Base-by-base conservation (phyloP, 768 basidiomycete genomes). In the Russula virescens region DNA sequence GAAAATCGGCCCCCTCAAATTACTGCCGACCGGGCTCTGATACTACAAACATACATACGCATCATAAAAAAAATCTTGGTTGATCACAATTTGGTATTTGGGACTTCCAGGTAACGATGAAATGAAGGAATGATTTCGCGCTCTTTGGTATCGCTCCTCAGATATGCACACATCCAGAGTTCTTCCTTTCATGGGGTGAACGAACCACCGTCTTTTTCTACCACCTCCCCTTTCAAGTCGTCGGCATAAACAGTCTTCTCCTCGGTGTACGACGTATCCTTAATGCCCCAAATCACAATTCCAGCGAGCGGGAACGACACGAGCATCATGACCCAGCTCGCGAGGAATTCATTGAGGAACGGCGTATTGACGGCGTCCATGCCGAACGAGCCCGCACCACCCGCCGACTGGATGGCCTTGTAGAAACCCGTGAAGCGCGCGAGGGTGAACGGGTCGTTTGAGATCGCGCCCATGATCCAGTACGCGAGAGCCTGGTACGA, bases 291-390 rank as follows among this genome's bases (percentile, higher is more conserved):
- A 50, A 76, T 66, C 48, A 76, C 75, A 59, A 73, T 59, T 23
- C 52, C 69, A 38, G 74, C 75, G 40, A 74, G 70, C 43, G 75
- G 74, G 68, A 75, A 72, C 40, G 74, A 75, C 25, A 69, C 62
- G 52, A 76, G 68, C 71, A 76, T 72, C 66, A 76, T 51, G 35
- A 65, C 26, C 74, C 75, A 76, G 58, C 70, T 71, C 35, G 72
- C 73, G 47, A 76, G 71, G 60, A 69, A 70, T 66, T 80, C 79
- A 68, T 77, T 79, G 19, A 79, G 71, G 68, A 71, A 77, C 34
- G 78, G 77, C n/a, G 78, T 76, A 42, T 60, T 48, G 7, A 75
- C 75, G 2, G 78, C 79, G 68, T 80, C 79, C 77, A 80, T 78
- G 28, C 78, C 79, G 66, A 75, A 80, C 35, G 71, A 73, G 51